phyloP scores from a whole-genome alignment of 495 filamentous ascomycete species.

The Hypoxylon lienhwacheense region DNA sequence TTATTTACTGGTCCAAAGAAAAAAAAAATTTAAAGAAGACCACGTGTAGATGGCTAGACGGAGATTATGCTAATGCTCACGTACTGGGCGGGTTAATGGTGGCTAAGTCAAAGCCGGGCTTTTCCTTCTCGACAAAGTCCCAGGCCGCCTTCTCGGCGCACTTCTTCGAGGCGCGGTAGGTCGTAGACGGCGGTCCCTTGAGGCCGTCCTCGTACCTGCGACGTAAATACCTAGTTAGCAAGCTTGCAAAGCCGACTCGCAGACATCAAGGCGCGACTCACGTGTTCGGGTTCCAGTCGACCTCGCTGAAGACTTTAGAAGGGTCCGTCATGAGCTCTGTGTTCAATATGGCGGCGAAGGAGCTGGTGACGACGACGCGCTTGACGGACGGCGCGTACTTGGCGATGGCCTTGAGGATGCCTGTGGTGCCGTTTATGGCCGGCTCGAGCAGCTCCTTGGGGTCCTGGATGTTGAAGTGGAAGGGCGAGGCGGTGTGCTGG shows the following conservation, averaged over 20 bases:
- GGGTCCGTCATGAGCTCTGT: constrained; percentile 38
- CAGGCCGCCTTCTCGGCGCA: constrained; percentile 59
- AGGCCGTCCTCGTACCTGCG: constrained; percentile 58
- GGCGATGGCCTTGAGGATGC: constrained; percentile 75
- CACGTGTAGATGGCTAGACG: neutral
- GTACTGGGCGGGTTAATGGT: constrained; percentile 62
- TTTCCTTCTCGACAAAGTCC: constrained; percentile 58
- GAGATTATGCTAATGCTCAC: neutral
- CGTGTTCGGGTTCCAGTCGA: constrained; percentile 84
- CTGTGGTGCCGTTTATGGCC: constrained; percentile 81
- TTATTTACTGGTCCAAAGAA: neutral
- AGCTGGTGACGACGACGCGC: constrained; percentile 81
- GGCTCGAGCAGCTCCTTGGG: constrained; percentile 83
- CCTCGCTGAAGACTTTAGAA: constrained; percentile 66
- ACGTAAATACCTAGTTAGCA: neutral
- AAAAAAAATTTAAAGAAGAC: too few species aligned
- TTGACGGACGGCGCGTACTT: constrained; percentile 75
- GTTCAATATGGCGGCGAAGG: constrained; percentile 76
- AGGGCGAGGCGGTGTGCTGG: constrained; percentile 85
- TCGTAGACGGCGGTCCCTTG: constrained; percentile 53
- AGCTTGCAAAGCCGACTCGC: neutral
- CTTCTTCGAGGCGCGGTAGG: constrained; percentile 72
- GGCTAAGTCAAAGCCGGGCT: constrained; percentile 62
- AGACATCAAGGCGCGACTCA: too few species aligned
- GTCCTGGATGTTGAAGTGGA: constrained; percentile 73